Evolutionary conservation across 2,329 filamentous ascomycete genomes (phyloP).

Genomic region (Hypocrella siamensis): DNA sequence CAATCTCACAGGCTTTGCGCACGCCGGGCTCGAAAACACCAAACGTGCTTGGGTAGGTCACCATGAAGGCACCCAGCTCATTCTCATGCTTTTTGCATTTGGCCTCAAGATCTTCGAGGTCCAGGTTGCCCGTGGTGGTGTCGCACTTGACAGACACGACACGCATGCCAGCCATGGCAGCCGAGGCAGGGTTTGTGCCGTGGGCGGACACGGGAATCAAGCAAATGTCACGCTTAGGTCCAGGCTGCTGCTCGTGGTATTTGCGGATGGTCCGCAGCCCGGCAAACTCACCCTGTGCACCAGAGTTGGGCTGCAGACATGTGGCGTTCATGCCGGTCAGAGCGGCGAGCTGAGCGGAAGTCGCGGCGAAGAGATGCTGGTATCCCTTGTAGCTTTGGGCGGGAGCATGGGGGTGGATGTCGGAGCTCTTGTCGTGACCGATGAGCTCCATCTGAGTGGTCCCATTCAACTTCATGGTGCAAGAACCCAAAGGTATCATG

Average conservation of each 20-base stretch:
- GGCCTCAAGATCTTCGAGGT: constrained; percentile 67
- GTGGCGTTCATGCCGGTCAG: constrained; percentile 87
- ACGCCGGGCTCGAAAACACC: constrained; percentile 87
- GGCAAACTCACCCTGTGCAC: constrained; percentile 88
- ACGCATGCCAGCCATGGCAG: constrained; percentile 90
- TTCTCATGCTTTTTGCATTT: constrained; percentile 83
- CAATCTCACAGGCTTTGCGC: constrained; percentile 70
- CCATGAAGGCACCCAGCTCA: constrained; percentile 83
- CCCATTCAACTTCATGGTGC: constrained; percentile 96
- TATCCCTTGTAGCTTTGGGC: constrained; percentile 51
- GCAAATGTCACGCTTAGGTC: constrained; percentile 73
- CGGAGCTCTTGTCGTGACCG: constrained; percentile 58
- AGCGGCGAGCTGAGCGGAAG: constrained; percentile 60
- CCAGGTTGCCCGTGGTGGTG: constrained; percentile 71
- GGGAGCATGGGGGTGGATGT: constrained; percentile 69
- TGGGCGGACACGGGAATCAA: constrained; percentile 90
- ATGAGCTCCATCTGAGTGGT: constrained; percentile 87
- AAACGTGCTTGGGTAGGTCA: constrained; percentile 91
- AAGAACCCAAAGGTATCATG: constrained; percentile 94
- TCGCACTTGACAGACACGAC: constrained; percentile 90
- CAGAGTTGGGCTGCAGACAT: constrained; percentile 88
- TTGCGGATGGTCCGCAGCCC: constrained; percentile 78
- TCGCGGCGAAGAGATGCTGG: constrained; percentile 48
- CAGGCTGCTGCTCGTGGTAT: constrained; percentile 55
- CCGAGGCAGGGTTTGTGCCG: constrained; percentile 89